Evolutionary conservation across 1,284 basidiomycete genomes (phyloP), one percentile per base, ranked within the genome.

Genomic region (Leccinum huronense): DNA sequence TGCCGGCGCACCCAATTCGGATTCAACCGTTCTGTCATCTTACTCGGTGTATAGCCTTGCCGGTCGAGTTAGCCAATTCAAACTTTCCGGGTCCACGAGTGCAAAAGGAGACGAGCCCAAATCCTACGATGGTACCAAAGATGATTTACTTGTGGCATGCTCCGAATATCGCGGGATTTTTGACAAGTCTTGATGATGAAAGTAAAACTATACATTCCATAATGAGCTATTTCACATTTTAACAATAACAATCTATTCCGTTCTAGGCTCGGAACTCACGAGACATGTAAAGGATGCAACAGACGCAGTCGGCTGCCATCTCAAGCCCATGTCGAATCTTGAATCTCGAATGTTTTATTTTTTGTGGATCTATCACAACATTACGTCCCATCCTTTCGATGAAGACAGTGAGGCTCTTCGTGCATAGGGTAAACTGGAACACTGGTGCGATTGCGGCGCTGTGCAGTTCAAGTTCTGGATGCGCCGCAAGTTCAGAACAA

Each of bases 371-470:
- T 60, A n/a, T 30, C 64, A 2, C 69, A 59, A 5, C 56, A 45
- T 27, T 33, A 14, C 30, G 5, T 30, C 60, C 5, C 14, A 61
- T 40, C 16, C 51, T 55, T 40, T 27, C 55, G 45, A 23, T n/a
- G 10, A 19, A 10, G 61, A 72, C 31, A 71, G 73, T 53, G 77
- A 81, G 13, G 57, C 78, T 58, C 60, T 70, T 54, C 79, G 79
- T 8, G 71, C 77, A 36, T 75, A 75, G 16, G 79, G 77, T 27
- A 89, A 88, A 71, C 74, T 87, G 13, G 81, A 84, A 58, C 80
- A 0, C 65, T 90, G 11, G 89, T 89, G 69, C 80, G 84, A 62
- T 70, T 86, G 19, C 80, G 87, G 30, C 80, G 86, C 56, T 74
- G 76, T 9, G 77, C 78, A 8, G 69, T 84, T 33, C 83, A 80